Base-by-base conservation (phyloP, 768 basidiomycete genomes). In the Crassisporium funariophilum region DNA sequence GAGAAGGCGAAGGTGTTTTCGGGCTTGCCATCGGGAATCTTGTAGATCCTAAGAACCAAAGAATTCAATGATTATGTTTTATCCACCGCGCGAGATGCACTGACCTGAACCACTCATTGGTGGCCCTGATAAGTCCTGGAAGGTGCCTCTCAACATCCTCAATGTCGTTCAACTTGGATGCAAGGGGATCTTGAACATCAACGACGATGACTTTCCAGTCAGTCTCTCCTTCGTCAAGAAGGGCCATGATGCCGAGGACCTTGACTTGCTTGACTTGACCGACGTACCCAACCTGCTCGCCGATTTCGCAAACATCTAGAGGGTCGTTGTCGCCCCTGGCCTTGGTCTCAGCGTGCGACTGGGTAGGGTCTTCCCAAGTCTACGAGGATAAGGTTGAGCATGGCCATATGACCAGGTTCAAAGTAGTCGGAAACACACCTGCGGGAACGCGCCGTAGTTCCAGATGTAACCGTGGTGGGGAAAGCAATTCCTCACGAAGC, bases 161-260 rank as follows among this genome's bases (percentile, higher is more conserved):
- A 46, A 98, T 90, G 69, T 99, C 97, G 71, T 98, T 99, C 63
- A 99, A 81, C 71, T 95, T 91, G 64, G 89, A 77, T 12, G 97
- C 97, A 51, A 98, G 86, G 34, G 97, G 95, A 67, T 98, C 97
- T 57, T 83, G 82, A 52, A 97, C 82, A 66, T 98, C 97, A 56
- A 98, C 92, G 66, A 95, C 97, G 70, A 99, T 83, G 75, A 99
- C 91, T 74, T 99, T 99, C 97, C 97, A 99, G 77, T 98, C 97
- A 56, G 97, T 98, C 77, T 98, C 97, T 60, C 97, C 97, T 68
- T 98, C 97, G 65, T 99, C 97, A 57, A 98, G 86, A 48, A 98
- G 79, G 47, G 97, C 97, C 95, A 98, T 98, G 82, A 98, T 95
- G 52, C 97, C 97, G 62, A 99, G 91, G 56, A 99, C 90, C 79